A percentile compares a stretch with the other conserved stretches of the same genome.
Conservation (phyloP, 179 eudicot genomes). For the Heliamphora ciliata region DNA sequence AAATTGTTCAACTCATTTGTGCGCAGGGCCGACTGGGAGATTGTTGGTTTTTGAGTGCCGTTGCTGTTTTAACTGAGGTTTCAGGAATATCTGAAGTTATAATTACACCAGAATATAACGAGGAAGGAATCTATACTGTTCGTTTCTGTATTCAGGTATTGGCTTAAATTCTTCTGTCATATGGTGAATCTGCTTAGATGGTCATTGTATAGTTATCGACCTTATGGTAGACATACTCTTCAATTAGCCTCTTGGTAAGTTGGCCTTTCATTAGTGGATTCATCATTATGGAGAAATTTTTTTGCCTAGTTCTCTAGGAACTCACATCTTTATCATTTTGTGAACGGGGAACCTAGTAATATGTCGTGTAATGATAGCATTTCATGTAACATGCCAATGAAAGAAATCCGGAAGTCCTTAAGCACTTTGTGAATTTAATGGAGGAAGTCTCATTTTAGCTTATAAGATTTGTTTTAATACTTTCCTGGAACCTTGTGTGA, state of each 20-base stretch:
- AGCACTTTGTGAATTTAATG: neutral
- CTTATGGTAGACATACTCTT: neutral
- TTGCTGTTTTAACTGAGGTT: slow-evolving; percentile 95
- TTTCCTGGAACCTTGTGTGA: neutral
- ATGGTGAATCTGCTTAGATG: neutral
- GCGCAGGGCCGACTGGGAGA: slow-evolving; percentile 91
- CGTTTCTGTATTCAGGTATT: slow-evolving; percentile 96
- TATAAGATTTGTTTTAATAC: neutral
- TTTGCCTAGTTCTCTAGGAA: neutral
- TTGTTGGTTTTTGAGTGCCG: slow-evolving; percentile 99
- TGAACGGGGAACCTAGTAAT: neutral
- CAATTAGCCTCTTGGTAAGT: neutral
- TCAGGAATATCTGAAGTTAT: slow-evolving; percentile 89
- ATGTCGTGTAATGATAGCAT: no score
- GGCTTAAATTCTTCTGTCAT: neutral
- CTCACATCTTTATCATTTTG: neutral
- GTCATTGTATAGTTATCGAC: neutral
- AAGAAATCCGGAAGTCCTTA: neutral
- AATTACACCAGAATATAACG: slow-evolving; percentile 82
- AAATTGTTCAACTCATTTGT: slow-evolving; percentile 12
- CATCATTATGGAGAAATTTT: neutral
- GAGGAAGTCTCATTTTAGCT: neutral
- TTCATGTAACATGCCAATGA: neutral
- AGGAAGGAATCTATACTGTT: slow-evolving; percentile 94
- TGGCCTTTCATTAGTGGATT: neutral